Base-by-base conservation (phyloP, 169 alveolate genomes). In the Plasmodium gaboni region DNA sequence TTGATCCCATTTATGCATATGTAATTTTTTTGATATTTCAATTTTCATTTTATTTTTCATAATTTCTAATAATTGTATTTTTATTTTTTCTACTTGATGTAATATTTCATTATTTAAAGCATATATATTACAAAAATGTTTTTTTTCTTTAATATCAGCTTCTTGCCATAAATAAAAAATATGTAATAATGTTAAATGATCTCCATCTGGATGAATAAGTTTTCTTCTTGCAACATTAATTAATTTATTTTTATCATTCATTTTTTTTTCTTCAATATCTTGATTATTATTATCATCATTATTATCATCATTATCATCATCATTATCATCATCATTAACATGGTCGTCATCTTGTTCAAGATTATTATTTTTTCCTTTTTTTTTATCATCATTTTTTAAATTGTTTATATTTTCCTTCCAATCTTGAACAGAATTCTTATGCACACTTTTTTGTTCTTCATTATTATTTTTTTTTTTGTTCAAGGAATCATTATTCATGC, bases 121-220 rank as follows among this genome's bases (percentile, higher is more conserved):
- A 95, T 88, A 95, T 92, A 26, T 93, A 88, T 63, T 87, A 93
- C 85, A 97, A 95, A 97, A 96, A 95, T 89, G 89, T 93, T 73
- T 94, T 65, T 22, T 88, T 80, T 74, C 94, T 93, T 87, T 92
- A 88, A 71, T 94, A 88, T 74, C 24, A 83, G 61, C 57, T 89
- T 74, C 93, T 28, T 78, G 5, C 89, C 96, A 67, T 32, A 96
- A 93, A 64, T 95, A 95, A 70, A 92, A 94, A 12, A 95, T 98
- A 88, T 95, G 94, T 50, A 98, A 92, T 67, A 97, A 91, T 0
- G 99, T 97, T 22, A 98, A 92, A 90, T 98, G 99, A 73, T 98
- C 99, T 0, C 99, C 99, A 73, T 97, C 99, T 74, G 97, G 96
- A 89, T 98, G 99, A 0, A 96, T 90, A 93, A 98, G 98, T 80